phyloP scores from a whole-genome alignment of 2,329 filamentous ascomycete genomes.

The Diaporthe sp. region DNA sequence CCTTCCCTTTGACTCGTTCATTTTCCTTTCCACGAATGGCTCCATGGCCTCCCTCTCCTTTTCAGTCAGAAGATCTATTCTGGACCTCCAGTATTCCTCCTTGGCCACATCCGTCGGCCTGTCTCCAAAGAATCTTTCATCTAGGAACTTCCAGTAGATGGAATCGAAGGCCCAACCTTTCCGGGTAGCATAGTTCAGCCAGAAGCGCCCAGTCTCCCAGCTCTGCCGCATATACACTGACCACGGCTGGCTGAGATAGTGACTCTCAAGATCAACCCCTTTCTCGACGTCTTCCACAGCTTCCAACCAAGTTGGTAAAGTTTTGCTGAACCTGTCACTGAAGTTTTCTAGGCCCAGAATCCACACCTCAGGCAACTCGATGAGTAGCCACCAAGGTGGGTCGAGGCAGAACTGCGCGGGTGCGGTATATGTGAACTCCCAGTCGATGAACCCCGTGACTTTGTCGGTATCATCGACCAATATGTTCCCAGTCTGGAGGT shows the following conservation, averaged over 20 bases:
- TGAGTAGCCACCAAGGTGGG: conserved; percentile 48
- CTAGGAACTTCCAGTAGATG: conserved; percentile 41
- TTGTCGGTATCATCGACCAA: too few relatives aligned
- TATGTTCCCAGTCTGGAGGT: too few relatives aligned
- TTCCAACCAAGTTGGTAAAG: conserved; percentile 52
- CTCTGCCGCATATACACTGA: conserved; percentile 42
- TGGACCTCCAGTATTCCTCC: conserved; percentile 1
- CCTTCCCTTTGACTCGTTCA: neutral
- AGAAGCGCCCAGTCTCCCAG: conserved; percentile 42
- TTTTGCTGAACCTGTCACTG: neutral
- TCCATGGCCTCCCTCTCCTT: conserved; percentile 2
- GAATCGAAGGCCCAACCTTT: conserved; percentile 41
- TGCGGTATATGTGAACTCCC: too few relatives aligned
- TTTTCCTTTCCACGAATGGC: neutral
- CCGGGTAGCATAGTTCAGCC: conserved; percentile 40
- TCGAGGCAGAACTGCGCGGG: too few relatives aligned
- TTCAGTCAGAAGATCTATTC: neutral
- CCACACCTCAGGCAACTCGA: conserved; percentile 53
- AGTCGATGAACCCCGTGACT: too few relatives aligned
- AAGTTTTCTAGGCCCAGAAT: neutral
- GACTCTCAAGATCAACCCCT: neutral
- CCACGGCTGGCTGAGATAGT: conserved; percentile 38
- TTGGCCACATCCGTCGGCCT: neutral
- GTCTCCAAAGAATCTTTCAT: conserved; percentile 42
- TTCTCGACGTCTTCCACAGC: conserved; percentile 51